phyloP scores from a whole-genome alignment of 108 stramenopile species.

The Fistulifera solaris region DNA sequence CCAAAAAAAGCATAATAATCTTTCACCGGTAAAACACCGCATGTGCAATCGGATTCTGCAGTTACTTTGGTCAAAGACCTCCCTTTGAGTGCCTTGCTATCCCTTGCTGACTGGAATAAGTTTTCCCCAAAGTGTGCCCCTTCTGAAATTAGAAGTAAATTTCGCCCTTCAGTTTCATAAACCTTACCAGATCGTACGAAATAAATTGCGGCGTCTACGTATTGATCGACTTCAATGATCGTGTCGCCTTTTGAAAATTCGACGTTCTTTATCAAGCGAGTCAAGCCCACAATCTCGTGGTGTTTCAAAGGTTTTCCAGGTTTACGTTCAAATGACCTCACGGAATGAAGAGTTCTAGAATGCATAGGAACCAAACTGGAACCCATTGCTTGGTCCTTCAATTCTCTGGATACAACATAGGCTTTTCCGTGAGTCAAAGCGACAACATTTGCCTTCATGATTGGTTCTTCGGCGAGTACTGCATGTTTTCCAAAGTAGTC shows the following conservation, averaged over 20 bases:
- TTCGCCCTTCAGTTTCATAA: background rate
- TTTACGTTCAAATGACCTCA: slow-evolving; percentile 32
- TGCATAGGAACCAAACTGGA: slow-evolving; percentile 29
- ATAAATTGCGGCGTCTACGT: slow-evolving; percentile 37
- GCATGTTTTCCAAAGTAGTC: slow-evolving; percentile 89
- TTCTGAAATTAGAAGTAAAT: background rate
- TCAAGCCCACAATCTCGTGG: slow-evolving; percentile 36
- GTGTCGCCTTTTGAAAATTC: slow-evolving; percentile 45
- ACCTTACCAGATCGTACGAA: slow-evolving; percentile 49
- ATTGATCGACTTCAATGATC: slow-evolving; percentile 70
- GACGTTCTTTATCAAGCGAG: slow-evolving; percentile 29
- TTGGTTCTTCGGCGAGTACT: slow-evolving; percentile 58
- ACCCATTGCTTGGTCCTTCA: slow-evolving; percentile 55
- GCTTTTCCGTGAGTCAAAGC: slow-evolving; percentile 40
- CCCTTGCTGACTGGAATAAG: background rate
- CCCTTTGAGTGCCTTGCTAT: background rate
- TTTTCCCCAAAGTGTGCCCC: background rate
- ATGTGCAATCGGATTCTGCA: background rate
- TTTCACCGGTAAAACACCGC: background rate
- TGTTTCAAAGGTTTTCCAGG: slow-evolving; percentile 34
- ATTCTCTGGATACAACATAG: slow-evolving; percentile 29
- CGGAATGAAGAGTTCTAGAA: slow-evolving; percentile 21
- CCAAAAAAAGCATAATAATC: background rate
- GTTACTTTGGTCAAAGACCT: background rate
- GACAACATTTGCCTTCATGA: slow-evolving; percentile 57